Conservation (phyloP, 371 early-diverging fungal species). For the Funneliformis caledonium region DNA sequence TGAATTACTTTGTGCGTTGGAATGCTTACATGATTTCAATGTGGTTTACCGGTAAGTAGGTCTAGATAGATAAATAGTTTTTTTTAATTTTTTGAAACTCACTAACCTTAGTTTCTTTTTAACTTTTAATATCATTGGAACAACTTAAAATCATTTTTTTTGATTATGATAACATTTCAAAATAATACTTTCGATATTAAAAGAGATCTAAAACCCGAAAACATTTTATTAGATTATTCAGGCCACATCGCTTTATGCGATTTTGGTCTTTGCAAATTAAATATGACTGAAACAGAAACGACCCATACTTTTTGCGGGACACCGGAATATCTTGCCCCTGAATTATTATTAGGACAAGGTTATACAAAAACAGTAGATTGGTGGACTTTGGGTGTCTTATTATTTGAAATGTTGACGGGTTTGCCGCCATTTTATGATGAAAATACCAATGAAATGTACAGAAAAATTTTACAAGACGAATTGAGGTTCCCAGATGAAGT, state of each 20-base stretch:
- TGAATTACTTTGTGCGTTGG: slow-evolving; percentile 79
- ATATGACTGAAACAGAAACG: slow-evolving; percentile 90
- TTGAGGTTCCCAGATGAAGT: slow-evolving; percentile 58
- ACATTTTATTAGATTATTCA: slow-evolving; percentile 63
- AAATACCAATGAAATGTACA: slow-evolving; percentile 57
- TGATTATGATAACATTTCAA: no score
- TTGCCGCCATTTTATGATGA: slow-evolving; percentile 79
- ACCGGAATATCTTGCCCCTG: slow-evolving; percentile 83
- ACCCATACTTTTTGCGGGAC: slow-evolving; percentile 96
- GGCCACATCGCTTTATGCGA: slow-evolving; percentile 86
- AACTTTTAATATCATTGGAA: not conserved
- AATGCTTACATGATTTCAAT: slow-evolving; percentile 87
- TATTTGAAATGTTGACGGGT: slow-evolving; percentile 68
- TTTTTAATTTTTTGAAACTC: no score
- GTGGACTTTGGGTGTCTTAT: slow-evolving; percentile 74
- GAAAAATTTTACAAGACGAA: slow-evolving; percentile 60
- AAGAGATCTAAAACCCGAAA: slow-evolving; percentile 51
- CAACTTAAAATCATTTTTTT: not conserved
- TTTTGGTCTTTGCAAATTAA: slow-evolving; percentile 94
- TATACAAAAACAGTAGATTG: slow-evolving; percentile 71
- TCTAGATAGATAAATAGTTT: not conserved
- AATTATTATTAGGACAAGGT: slow-evolving; percentile 65
- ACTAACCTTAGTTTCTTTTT: no score
- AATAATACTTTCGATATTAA: not conserved
- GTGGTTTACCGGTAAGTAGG: slow-evolving; percentile 77